These are phyloP conservation scores for Oxytropis ochrocephala DNA, from an alignment of 306 rosid species.

Conservation along the genomic window DNA sequence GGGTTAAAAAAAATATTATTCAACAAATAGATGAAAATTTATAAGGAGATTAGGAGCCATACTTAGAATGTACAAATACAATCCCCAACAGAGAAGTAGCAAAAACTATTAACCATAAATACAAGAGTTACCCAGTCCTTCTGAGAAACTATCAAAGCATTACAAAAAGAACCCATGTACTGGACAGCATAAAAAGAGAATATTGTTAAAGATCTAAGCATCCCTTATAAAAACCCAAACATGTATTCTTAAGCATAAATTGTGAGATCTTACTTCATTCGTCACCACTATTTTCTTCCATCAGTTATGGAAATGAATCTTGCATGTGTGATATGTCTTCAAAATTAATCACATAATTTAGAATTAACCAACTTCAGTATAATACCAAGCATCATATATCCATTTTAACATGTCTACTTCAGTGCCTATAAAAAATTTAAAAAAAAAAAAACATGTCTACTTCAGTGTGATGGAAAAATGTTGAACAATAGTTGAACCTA, in stretches of 20 bases:
- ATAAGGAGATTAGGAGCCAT: background rate
- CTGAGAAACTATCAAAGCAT: background rate
- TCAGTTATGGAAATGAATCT: background rate
- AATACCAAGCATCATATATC: background rate
- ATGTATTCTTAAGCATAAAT: too few species aligned
- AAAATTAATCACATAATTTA: conserved; percentile 4
- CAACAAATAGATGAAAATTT: background rate
- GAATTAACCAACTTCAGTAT: background rate
- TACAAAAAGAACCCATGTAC: background rate
- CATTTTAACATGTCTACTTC: conserved; percentile 1
- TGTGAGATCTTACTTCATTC: background rate
- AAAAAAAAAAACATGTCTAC: background rate
- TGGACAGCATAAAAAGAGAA: background rate
- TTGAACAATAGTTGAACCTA: conserved; percentile 32
- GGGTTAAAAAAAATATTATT: background rate
- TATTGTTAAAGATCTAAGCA: too few species aligned
- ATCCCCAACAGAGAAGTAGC: background rate
- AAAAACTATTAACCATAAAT: background rate
- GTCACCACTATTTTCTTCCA: background rate
- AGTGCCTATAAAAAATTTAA: too few species aligned
- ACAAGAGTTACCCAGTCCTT: background rate
- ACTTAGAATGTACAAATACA: conserved; percentile 9
- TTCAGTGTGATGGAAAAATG: conserved; percentile 2
- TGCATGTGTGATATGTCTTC: background rate
- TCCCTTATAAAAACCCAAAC: too few species aligned